Conservation (phyloP, 2,329 filamentous ascomycete genomes). For the Apiospora saccharicola region DNA sequence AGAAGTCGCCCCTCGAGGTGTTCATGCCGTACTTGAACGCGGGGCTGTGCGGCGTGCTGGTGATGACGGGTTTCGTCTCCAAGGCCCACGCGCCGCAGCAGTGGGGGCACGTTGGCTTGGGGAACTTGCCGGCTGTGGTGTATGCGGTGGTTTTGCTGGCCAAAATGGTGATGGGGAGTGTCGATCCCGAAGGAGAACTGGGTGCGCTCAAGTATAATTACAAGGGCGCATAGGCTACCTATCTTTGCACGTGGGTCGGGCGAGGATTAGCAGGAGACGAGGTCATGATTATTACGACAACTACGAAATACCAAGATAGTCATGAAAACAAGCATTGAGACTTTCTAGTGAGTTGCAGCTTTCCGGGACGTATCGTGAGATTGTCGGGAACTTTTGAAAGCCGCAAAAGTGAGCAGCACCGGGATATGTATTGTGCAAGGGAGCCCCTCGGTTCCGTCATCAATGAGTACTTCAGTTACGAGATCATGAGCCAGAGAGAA, state of each 20-base stretch:
- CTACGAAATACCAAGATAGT: background rate
- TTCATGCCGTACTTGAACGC: conserved; percentile 69
- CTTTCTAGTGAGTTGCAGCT: too few relatives aligned
- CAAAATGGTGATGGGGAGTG: conserved; percentile 70
- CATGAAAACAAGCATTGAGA: background rate
- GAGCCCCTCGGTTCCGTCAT: background rate
- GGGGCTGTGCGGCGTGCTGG: conserved; percentile 61
- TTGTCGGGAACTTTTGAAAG: background rate
- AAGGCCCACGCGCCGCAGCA: conserved; percentile 34
- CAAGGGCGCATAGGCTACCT: conserved; percentile 69
- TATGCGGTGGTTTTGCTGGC: conserved; percentile 67
- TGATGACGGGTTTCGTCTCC: conserved; percentile 51
- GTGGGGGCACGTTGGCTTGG: conserved; percentile 51
- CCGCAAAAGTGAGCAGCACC: background rate
- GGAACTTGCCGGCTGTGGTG: conserved; percentile 62
- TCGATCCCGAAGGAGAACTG: conserved; percentile 73
- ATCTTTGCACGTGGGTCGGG: background rate
- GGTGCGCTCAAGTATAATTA: conserved; percentile 68
- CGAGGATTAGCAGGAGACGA: background rate
- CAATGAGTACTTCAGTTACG: background rate
- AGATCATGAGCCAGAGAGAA: background rate
- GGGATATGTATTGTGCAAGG: background rate
- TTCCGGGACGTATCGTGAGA: background rate
- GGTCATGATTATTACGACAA: background rate
- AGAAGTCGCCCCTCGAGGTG: conserved; percentile 57